A percentile compares a stretch with the other conserved stretches of the same genome.
Evolutionary conservation across 306 rosid species (phyloP).

Genomic region (Citrullus mucosospermus): DNA sequence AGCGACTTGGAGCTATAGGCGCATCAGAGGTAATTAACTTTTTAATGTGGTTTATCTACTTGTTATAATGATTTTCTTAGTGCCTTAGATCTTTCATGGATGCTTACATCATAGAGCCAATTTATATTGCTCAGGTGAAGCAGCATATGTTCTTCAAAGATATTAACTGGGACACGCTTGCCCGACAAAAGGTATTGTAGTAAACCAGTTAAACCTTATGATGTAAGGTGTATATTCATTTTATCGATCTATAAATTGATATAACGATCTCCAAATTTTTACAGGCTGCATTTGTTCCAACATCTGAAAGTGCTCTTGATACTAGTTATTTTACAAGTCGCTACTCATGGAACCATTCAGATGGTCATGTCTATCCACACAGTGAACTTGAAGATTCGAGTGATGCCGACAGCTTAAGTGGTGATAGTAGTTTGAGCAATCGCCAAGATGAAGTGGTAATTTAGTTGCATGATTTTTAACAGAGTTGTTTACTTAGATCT

Average conservation of each 20-base stretch:
- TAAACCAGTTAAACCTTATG: not conserved
- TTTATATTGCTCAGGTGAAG: constrained; percentile 62
- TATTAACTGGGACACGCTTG: constrained; percentile 97
- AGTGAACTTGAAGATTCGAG: constrained; percentile 84
- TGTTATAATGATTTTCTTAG: not conserved
- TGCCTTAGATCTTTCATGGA: constrained; percentile 7
- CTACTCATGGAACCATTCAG: constrained; percentile 73
- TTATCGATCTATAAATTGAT: constrained; percentile 1
- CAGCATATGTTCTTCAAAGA: constrained; percentile 88
- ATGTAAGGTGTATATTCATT: not conserved
- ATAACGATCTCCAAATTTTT: constrained; percentile 10
- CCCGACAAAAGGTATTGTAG: constrained; percentile 73
- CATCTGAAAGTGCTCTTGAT: constrained; percentile 86
- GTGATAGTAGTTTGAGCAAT: constrained; percentile 76
- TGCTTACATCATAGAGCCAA: constrained; percentile 11
- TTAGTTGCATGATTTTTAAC: constrained; percentile 3
- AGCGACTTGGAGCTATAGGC: constrained; percentile 92
- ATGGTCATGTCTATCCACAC: constrained; percentile 42
- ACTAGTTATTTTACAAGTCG: constrained; percentile 97
- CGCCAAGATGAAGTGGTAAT: constrained; percentile 97
- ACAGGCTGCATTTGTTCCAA: constrained; percentile 98
- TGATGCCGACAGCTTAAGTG: constrained; percentile 91
- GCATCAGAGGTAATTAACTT: constrained; percentile 65
- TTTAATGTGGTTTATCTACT: not conserved
- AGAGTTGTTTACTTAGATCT: not conserved